A percentile compares a stretch with the other conserved stretches of the same genome.
These are phyloP conservation scores for Hypomontagnella submonticulosa DNA, from an alignment of 495 filamentous ascomycete genomes.

Conservation along the genomic window DNA sequence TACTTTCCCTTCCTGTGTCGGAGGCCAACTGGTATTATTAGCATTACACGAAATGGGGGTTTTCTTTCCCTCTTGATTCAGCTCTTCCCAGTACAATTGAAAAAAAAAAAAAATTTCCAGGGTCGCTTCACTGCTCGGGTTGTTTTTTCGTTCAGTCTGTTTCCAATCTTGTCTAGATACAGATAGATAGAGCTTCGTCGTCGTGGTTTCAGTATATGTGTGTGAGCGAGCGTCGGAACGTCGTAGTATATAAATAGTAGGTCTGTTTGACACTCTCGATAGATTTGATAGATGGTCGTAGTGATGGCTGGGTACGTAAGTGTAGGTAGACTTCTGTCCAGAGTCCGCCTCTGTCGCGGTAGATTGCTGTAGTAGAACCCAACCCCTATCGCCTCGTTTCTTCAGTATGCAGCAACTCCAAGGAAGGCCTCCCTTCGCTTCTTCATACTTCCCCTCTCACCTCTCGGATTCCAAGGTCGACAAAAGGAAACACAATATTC, in stretches of 20 bases:
- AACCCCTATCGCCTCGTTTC: constrained; percentile 3
- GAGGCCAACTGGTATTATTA: no score
- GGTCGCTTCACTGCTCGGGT: constrained; percentile 1
- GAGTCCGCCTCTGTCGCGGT: constrained; percentile 23
- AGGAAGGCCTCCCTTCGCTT: not conserved
- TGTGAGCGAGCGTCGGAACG: constrained; percentile 20
- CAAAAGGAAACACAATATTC: no score
- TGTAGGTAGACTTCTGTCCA: not conserved
- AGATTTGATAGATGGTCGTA: constrained; percentile 14
- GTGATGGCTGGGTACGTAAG: constrained; percentile 3
- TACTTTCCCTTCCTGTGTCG: no score
- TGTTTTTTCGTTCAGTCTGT: constrained; percentile 28
- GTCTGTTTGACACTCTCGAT: constrained; percentile 5
- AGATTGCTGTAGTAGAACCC: constrained; percentile 16
- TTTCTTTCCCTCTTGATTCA: no score
- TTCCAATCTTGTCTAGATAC: constrained; percentile 26
- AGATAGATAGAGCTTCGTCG: not conserved
- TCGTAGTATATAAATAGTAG: not conserved
- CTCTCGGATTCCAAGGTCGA: no score
- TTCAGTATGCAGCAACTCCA: no score
- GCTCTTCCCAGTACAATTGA: no score
- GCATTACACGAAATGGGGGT: no score
- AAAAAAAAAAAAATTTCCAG: not conserved
- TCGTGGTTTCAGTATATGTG: constrained; percentile 13
- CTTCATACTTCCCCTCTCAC: not conserved